phyloP scores from a whole-genome alignment of 768 basidiomycete species.

The Lentinula guzmanii region DNA sequence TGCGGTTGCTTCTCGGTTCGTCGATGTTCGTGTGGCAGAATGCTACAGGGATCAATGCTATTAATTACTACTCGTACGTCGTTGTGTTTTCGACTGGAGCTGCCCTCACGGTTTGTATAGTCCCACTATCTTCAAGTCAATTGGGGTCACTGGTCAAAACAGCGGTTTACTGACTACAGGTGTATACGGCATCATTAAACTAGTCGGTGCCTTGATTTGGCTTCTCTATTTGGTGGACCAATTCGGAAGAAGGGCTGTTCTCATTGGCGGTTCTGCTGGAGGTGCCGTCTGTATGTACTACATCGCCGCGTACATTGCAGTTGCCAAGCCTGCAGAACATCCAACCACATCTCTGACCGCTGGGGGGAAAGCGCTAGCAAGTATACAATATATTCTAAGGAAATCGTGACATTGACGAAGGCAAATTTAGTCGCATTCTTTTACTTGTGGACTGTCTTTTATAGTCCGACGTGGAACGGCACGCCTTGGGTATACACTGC shows the following conservation, averaged over 20 bases:
- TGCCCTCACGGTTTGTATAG: constrained; percentile 8
- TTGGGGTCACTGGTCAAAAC: constrained; percentile 33
- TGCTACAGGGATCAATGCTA: constrained; percentile 38
- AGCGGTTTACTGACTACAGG: constrained; percentile 38
- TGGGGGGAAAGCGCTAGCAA: constrained; percentile 27
- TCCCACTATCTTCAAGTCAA: constrained; percentile 40
- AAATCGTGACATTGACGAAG: background rate
- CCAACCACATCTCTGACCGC: constrained; percentile 12
- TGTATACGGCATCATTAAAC: constrained; percentile 39
- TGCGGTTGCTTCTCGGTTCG: constrained; percentile 29
- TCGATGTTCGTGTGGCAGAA: constrained; percentile 40
- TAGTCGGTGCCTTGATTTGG: constrained; percentile 33
- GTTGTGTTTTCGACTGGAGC: background rate
- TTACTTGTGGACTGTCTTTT: constrained; percentile 32
- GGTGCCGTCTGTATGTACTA: constrained; percentile 37
- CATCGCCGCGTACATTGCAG: constrained; percentile 37
- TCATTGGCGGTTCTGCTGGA: constrained; percentile 34
- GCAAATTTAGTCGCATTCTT: constrained; percentile 23
- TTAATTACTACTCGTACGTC: constrained; percentile 37
- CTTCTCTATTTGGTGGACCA: constrained; percentile 34
- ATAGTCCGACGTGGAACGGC: constrained; percentile 36
- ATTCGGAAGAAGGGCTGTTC: constrained; percentile 33
- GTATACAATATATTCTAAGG: constrained; percentile 3
- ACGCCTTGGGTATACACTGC: constrained; percentile 40
- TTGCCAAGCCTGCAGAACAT: constrained; percentile 23